phyloP scores from a whole-genome alignment of 2,329 filamentous ascomycete species.

The Aspergillus sp. region DNA sequence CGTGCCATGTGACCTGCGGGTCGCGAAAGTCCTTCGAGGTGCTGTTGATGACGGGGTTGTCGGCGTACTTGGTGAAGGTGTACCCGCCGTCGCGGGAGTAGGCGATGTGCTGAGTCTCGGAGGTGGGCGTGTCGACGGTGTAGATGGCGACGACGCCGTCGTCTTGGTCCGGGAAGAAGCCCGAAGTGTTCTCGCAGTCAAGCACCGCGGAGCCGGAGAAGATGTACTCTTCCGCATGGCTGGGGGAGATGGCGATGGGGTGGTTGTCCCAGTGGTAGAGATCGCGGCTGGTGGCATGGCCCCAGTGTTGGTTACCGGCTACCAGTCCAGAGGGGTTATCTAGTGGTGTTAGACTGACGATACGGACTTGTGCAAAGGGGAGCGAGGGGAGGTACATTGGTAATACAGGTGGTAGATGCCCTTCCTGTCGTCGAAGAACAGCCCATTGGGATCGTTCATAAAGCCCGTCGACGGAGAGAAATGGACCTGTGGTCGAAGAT shows the following conservation, averaged over 20 bases:
- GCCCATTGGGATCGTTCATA: slow-evolving; percentile 64
- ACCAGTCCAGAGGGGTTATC: slow-evolving; percentile 51
- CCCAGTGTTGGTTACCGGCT: slow-evolving; percentile 64
- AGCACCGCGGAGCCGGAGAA: slow-evolving; percentile 59
- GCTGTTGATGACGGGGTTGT: slow-evolving; percentile 61
- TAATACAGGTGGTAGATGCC: slow-evolving; percentile 66
- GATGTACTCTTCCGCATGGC: slow-evolving; percentile 42
- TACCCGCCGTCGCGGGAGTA: slow-evolving; percentile 63
- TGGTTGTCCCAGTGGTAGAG: slow-evolving; percentile 66
- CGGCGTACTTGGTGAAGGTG: slow-evolving; percentile 58
- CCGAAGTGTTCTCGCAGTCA: slow-evolving; percentile 63
- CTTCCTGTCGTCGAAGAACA: slow-evolving; percentile 55
- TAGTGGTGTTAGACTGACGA: slow-evolving; percentile 15
- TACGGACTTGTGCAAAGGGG: background rate
- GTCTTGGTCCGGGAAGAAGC: slow-evolving; percentile 62
- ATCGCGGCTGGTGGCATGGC: slow-evolving; percentile 62
- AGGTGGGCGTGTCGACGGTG: slow-evolving; percentile 37
- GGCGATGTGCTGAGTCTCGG: slow-evolving; percentile 58
- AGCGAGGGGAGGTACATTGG: slow-evolving; percentile 48
- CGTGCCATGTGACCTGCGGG: slow-evolving; percentile 63
- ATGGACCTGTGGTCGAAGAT: slow-evolving; percentile 31
- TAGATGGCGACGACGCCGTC: slow-evolving; percentile 64
- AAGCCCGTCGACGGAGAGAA: slow-evolving; percentile 30
- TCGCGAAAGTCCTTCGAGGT: slow-evolving; percentile 61
- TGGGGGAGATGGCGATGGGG: slow-evolving; percentile 58